Base-by-base conservation (phyloP, 176 grass and related monocot genomes). In the Carex cristatella region DNA sequence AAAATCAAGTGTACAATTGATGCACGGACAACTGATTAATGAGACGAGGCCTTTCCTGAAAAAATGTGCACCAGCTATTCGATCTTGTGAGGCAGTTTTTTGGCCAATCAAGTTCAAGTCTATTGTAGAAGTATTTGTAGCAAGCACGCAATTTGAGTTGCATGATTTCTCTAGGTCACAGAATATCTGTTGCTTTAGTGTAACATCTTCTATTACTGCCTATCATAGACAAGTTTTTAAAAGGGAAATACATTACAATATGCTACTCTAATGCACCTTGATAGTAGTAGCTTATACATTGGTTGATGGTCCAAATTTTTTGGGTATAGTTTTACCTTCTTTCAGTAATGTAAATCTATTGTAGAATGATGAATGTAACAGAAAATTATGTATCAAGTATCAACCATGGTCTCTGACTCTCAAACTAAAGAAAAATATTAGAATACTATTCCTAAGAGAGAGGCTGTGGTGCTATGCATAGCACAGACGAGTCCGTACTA, bases 41-140 rank as follows among this genome's bases (percentile, higher is more conserved):
- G 15, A 72, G 33, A 78, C 15, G 55, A 82, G 16, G 11, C 4
- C 72, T 88, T 94, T 92, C 94, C 92, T 93, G 62, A 98, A 94
- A 85, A 98, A 98, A 67, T 98, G 91, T 69, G 92, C 89, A 10
- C 95, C 95, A 5, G 84, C 68, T 79, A 98, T 90, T 57, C 92
- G 85, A 91, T 92, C 89, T 10, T 89, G 92, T 84, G 86, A 93
- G 82, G 57, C 23, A 7, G 87, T 94, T 80, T 69, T 90, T 91
- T 92, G 81, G 69, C 95, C 91, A 88, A 98, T 94, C 61, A 98
- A 85, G 40, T 90, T 84, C 56, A 98, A 78, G 83, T 98, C 93
- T 87, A 94, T 93, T 16, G 88, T 95, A 80, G 93, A 95, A 89
- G 91, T 98, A 80, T 94, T 98, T 19, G 88, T 93, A 13, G 93